Evolutionary conservation across 75 land plant genomes (phyloP).

Genomic region (Picea glauca): DNA sequence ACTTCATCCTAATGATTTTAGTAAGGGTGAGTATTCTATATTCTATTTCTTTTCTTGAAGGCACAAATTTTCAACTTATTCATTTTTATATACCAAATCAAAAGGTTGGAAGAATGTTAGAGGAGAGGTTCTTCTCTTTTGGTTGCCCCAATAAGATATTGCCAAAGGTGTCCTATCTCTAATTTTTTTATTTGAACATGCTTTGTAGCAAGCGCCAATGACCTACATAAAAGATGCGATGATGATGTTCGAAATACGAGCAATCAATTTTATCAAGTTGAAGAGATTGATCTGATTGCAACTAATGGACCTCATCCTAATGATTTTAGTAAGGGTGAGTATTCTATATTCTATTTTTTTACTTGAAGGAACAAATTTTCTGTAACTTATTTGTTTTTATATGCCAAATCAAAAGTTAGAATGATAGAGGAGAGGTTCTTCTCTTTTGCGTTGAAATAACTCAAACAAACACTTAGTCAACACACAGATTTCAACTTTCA

Average conservation of each 20-base stretch:
- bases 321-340: constrained; percentile 51
- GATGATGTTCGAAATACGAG: neutral
- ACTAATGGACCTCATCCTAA: constrained; percentile 75
- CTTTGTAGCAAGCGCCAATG: neutral
- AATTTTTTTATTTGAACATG: neutral
- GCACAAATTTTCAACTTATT: neutral
- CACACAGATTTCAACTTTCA: too few species aligned
- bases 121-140: neutral
- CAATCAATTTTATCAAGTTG: constrained; percentile 29
- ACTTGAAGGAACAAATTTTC: too few species aligned
- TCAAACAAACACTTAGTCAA: too few species aligned
- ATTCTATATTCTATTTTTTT: neutral
- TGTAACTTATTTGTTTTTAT: neutral
- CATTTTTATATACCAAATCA: neutral
- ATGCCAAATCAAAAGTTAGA: neutral
- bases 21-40: constrained; percentile 38
- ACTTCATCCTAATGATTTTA: constrained; percentile 64
- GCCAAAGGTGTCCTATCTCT: neutral
- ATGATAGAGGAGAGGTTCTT: neutral
- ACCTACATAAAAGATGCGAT: neutral
- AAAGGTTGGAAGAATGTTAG: neutral
- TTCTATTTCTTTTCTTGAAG: neutral
- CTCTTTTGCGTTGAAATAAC: neutral
- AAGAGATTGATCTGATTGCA: constrained; percentile 57
- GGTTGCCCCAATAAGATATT: neutral